A percentile compares a stretch with the other conserved stretches of the same genome.
Evolutionary conservation across 2,329 filamentous ascomycete genomes (phyloP).

Genomic region (Microsporum ferrugineum): DNA sequence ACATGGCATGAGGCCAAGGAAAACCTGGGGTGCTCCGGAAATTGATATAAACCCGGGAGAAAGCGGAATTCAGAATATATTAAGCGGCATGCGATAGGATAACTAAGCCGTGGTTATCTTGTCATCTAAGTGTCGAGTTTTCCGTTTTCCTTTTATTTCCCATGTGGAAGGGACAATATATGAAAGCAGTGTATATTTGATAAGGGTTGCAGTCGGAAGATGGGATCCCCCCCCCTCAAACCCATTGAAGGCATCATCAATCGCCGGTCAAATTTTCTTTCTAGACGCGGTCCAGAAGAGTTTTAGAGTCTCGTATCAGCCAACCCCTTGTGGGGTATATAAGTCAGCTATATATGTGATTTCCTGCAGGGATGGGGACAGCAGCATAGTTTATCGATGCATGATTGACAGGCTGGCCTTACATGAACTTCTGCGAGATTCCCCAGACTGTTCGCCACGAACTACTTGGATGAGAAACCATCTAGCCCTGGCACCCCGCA

Average conservation of each 20-base stretch:
- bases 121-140: background rate
- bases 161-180: background rate
- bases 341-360: background rate
- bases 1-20: background rate
- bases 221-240: background rate
- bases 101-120: background rate
- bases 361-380: background rate
- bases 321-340: background rate
- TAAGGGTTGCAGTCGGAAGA: background rate
- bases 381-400: background rate
- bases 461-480: background rate
- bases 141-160: background rate
- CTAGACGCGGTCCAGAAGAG: background rate
- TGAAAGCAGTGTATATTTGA: background rate
- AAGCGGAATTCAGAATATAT: background rate
- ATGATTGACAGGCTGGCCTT: background rate
- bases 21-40: background rate
- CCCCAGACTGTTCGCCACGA: background rate
- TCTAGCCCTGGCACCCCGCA: background rate
- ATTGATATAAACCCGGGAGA: constrained; percentile 3
- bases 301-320: constrained; percentile 1
- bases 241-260: background rate
- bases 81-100: background rate
- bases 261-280: background rate
- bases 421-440: background rate